These are phyloP conservation scores for Litsea cubeba DNA, from an alignment of 164 flowering plant genomes.

Conservation along the genomic window DNA sequence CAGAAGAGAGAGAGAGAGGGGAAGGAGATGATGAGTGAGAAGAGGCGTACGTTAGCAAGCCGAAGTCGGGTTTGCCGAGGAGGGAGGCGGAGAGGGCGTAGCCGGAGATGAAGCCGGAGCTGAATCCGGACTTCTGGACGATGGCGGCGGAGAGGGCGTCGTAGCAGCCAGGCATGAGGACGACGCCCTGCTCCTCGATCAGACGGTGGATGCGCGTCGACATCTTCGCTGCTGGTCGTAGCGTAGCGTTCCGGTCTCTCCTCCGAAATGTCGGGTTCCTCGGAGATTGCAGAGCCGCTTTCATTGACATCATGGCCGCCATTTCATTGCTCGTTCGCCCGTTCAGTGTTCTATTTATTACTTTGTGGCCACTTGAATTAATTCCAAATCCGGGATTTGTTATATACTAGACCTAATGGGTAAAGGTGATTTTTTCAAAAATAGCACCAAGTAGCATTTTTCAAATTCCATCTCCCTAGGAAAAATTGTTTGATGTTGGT, in stretches of 20 bases:
- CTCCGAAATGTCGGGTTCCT: neutral
- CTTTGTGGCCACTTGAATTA: too few relatives aligned
- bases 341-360: too few relatives aligned
- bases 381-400: too few relatives aligned
- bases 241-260: neutral
- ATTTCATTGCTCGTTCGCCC: neutral
- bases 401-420: too few relatives aligned
- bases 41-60: slow-evolving; percentile 24
- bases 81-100: slow-evolving; percentile 28
- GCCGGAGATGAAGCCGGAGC: slow-evolving; percentile 28
- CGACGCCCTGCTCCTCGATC: slow-evolving; percentile 24
- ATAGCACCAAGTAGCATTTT: too few relatives aligned
- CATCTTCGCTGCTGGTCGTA: neutral
- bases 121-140: slow-evolving; percentile 22
- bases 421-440: too few relatives aligned
- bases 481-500: too few relatives aligned
- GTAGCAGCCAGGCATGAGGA: slow-evolving; percentile 29
- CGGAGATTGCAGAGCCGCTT: neutral
- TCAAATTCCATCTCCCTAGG: too few relatives aligned
- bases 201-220: slow-evolving; percentile 18
- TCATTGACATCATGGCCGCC: neutral
- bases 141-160: slow-evolving; percentile 28
- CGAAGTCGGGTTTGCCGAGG: slow-evolving; percentile 31
- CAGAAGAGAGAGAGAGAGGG: neutral
- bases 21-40: neutral